Base-by-base conservation (phyloP, 371 early-diverging fungal genomes). In the Apophysomyces ossiformis region DNA sequence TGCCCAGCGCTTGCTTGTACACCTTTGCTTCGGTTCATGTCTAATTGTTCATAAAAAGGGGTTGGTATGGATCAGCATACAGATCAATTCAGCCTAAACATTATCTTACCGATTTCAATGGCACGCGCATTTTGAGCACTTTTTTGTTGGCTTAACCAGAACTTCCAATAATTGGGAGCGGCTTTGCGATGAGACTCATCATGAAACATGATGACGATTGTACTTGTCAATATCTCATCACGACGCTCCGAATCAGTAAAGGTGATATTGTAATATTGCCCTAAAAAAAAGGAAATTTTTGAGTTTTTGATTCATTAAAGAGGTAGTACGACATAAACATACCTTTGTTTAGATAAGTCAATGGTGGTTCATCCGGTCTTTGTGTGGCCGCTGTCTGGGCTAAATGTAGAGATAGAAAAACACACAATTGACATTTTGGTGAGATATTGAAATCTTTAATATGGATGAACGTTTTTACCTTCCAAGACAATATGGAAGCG, bases 131-230 rank as follows among this genome's bases (percentile, higher is more conserved):
- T 71, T 37, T 86, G 81, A 0, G 71, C 37, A 37, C 70, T 63
- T 41, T 68, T 67, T 68, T 92, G 92, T 60, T 93, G 93, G 56
- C 85, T 86, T 35, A 90, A 70, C 93, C 93, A 93, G 63, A 90
- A 91, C 57, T 81, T 82, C 93, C 93, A 93, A 63, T 89, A 90
- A 39, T 87, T 85, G 1, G 82, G 75, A 3, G 92, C 89, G 35
- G 86, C 75, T 39, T 78, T 73, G 9, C 91, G 86, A 72, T 93
- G 91, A 13, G 78, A 77, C 12, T 85, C 87, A 43, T 93, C 93
- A 67, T 91, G 90, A 70, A 93, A 93, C 39, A 86, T 85, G 35
- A 93, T 81, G n/a, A 79, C 75, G 37, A 91, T 64, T 4, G 87
- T 87, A n/a, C 87, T 87, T 5, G 77, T 83, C 35, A 88, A 61